These are phyloP conservation scores for Phialophora tarda DNA, from an alignment of 2,329 filamentous ascomycete species.

Conservation along the genomic window DNA sequence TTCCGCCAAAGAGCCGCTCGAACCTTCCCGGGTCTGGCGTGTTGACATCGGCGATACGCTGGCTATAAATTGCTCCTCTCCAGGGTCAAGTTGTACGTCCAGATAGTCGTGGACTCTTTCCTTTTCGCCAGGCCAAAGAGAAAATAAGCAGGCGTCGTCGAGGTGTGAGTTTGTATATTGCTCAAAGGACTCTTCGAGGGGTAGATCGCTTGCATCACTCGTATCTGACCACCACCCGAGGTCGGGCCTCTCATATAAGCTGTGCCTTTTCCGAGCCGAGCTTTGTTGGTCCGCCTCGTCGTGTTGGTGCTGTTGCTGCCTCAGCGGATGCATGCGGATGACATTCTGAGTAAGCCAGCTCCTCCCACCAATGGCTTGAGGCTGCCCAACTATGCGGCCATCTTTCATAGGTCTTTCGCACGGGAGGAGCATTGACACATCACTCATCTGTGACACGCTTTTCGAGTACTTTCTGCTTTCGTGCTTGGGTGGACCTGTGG, in stretches of 20 bases:
- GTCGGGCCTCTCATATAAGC: conserved; percentile 22
- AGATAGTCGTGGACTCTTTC: conserved; percentile 1
- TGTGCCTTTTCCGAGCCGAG: not conserved
- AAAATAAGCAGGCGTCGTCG: conserved; percentile 8
- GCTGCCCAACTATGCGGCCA: conserved; percentile 11
- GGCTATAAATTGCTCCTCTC: not conserved
- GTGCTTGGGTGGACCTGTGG: not conserved
- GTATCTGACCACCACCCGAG: conserved; percentile 25
- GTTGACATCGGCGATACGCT: conserved; percentile 22
- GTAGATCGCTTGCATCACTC: conserved; percentile 10
- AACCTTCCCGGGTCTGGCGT: conserved; percentile 10
- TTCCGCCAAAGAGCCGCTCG: conserved; percentile 29
- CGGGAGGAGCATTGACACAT: conserved; percentile 33
- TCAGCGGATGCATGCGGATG: conserved; percentile 37
- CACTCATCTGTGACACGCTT: conserved; percentile 30
- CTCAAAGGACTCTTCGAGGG: conserved; percentile 14
- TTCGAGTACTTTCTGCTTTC: conserved; percentile 21
- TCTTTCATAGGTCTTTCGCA: conserved; percentile 24
- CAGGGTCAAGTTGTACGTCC: conserved; percentile 3
- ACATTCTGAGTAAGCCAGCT: conserved; percentile 35
- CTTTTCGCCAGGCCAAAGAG: conserved; percentile 3
- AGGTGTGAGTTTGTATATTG: conserved; percentile 17
- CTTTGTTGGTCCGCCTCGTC: conserved; percentile 11
- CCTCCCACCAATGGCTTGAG: conserved; percentile 25
- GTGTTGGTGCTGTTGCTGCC: conserved; percentile 25